Evolutionary conservation across 805 yeast genomes (phyloP), one percentile per base, ranked within the genome.

Genomic region (Pichia exigua): DNA sequence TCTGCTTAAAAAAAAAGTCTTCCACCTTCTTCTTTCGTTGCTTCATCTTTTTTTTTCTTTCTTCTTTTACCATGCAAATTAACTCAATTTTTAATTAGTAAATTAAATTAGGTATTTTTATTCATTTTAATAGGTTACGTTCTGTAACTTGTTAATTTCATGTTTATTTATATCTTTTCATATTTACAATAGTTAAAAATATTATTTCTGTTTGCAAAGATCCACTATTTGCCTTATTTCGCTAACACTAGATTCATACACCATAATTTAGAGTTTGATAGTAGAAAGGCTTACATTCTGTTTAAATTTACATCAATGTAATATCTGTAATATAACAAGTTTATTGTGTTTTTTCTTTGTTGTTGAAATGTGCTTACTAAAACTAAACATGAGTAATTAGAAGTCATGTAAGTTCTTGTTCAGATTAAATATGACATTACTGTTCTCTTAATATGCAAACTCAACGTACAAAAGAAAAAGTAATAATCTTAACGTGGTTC

Each of bases 231-330:
- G 65, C 69, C 68, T 60, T 65, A 65, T 66, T 66, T 66, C 70
- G 70, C 70, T 66, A 66, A 66, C 70, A 65, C 70, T 66, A 64
- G 54, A 57, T 59, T 64, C 59, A 47, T 52, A 24, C 42, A 41
- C 63, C 59, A 63, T 66, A 66, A 59, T 62, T 61, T 66, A 64
- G 70, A 65, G 70, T 66, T 66, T 66, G 70, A 66, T 66, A 66
- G 70, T 66, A 66, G 69, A 58, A 61, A 57, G 67, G 69, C 65
- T 61, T 59, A 66, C 67, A 66, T 60, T 45, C 44, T 17, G 32
- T 39, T 20, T 17, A 27, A 12, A 2, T 38, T 18, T 38, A 2
- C 9, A 38, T 40, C 20, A 40, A 11, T 40, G 15, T 20, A 40
- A 11, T 21, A 17, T 20, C 13, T 13, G 35, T 30, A 24, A 24